Evolutionary conservation across 371 early-diverging fungal genomes (phyloP), one percentile per base, ranked within the genome.

Genomic region (Sporodiniella umbellata): DNA sequence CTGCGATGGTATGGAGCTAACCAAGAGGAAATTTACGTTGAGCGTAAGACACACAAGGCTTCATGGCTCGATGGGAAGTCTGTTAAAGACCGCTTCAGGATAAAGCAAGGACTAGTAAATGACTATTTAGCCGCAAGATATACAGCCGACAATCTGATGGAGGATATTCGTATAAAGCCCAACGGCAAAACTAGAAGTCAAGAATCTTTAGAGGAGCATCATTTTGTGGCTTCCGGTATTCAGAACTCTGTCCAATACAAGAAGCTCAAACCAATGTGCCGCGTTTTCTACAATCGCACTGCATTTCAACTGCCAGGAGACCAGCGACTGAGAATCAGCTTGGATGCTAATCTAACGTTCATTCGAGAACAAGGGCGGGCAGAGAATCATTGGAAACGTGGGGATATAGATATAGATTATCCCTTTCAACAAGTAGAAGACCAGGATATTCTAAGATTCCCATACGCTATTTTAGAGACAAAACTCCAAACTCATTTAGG

Each of bases 251-350:
- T 99, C 15, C 56, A 69, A 6, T 71, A 85, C n/a, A 92, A 89
- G 65, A 70, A 79, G 4, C 73, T 99, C 24, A 64, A 70, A n/a
- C 99, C 99, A 30, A 82, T 86, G 8, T 64, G 92, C 55, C 88
- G 97, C 40, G 94, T 97, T 0, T 94, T 93, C 59, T 98, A 98
- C 77, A 98, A 95, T 68, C 88, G 99, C 60, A 95, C 94, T 7
- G 98, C 99, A 3, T 99, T 99, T 84, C 98, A 99, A 71, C 70
- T 56, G n/a, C 99, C 99, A 2, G 96, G 96, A 24, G 97, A 98
- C 68, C 93, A 98, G 12, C 84, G 93, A 38, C 92, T 45, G 35
- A 88, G 99, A 57, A 93, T 99, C 51, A 94, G 94, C 25, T 82
- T 99, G 6, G 99, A 99, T 68, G 95, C 95, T 0, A 95, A 99